Evolutionary conservation across 2,329 filamentous ascomycete species (phyloP).

Genomic region (Tolypocladium album): DNA sequence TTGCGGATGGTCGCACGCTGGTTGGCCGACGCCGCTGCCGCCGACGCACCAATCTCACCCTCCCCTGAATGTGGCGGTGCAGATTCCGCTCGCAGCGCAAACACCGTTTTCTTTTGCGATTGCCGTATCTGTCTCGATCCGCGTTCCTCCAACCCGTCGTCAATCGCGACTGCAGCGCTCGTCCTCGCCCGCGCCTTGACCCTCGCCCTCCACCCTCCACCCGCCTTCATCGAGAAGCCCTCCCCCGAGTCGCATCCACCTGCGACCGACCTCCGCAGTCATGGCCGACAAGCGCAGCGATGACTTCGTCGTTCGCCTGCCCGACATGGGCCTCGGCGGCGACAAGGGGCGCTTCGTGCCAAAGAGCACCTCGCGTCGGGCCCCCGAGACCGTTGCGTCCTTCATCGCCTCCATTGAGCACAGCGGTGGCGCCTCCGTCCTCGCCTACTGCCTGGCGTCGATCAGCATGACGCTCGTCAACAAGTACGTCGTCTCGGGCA

Average conservation of each 20-base stretch:
- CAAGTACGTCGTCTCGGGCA: conserved; percentile 92
- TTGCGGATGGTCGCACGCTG: not conserved
- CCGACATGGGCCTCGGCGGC: conserved; percentile 40
- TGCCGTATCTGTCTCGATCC: not conserved
- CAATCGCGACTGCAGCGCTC: not conserved
- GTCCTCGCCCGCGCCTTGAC: not conserved
- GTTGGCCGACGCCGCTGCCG: not conserved
- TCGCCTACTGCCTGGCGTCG: conserved; percentile 89
- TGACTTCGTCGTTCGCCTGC: conserved; percentile 63
- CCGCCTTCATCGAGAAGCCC: not conserved
- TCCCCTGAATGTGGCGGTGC: not conserved
- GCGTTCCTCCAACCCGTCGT: not conserved
- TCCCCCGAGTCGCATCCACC: not conserved
- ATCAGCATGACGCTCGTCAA: conserved; percentile 99
- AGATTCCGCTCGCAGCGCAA: not conserved
- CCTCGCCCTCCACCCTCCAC: not conserved
- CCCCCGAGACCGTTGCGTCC: conserved; percentile 4
- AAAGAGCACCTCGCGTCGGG: conserved; percentile 1
- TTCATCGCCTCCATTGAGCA: conserved; percentile 48
- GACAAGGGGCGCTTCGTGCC: conserved; percentile 42
- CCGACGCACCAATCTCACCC: not conserved
- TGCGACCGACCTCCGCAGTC: not conserved
- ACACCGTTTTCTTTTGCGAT: not conserved
- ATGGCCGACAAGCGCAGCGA: conserved; percentile 91
- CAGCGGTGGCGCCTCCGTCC: conserved; percentile 68